Percentiles rank a stretch among this genome's conserved stretches.
phyloP scores from a whole-genome alignment of 176 grass and related monocot species.

The Lolium rigidum region DNA sequence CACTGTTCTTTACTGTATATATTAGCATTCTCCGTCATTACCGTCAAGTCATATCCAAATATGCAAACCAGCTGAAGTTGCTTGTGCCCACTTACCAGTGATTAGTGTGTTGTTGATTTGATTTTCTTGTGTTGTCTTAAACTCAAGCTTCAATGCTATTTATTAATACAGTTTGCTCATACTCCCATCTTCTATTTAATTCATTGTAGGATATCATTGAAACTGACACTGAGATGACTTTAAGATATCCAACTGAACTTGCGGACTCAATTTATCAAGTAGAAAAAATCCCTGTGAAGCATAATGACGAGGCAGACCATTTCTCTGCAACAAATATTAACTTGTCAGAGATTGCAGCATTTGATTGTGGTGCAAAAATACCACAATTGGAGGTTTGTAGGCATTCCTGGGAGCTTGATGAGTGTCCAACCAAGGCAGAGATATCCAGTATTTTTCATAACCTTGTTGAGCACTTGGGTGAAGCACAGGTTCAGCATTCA shows the following conservation, averaged over 20 bases:
- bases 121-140: constrained; percentile 37
- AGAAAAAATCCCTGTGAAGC: constrained; percentile 51
- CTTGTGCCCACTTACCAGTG: constrained; percentile 20
- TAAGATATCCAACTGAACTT: constrained; percentile 64
- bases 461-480: constrained; percentile 54
- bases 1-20: constrained; percentile 6
- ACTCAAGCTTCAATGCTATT: constrained; percentile 32
- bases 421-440: constrained; percentile 46
- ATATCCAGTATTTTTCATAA: constrained; percentile 62
- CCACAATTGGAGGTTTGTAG: constrained; percentile 71
- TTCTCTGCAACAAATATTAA: constrained; percentile 48
- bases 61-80: constrained; percentile 39
- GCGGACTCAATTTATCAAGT: constrained; percentile 68
- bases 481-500: constrained; percentile 42
- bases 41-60: constrained; percentile 28
- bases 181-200: constrained; percentile 30
- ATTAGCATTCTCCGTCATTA: neutral
- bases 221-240: constrained; percentile 58
- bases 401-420: constrained; percentile 67
- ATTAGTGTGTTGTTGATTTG: neutral
- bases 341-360: constrained; percentile 34
- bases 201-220: constrained; percentile 71
- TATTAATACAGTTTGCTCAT: constrained; percentile 26
- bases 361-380: constrained; percentile 53
- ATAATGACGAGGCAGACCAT: constrained; percentile 38